Conservation (phyloP, 139 green algal species). For the Chlorella vulgaris region DNA sequence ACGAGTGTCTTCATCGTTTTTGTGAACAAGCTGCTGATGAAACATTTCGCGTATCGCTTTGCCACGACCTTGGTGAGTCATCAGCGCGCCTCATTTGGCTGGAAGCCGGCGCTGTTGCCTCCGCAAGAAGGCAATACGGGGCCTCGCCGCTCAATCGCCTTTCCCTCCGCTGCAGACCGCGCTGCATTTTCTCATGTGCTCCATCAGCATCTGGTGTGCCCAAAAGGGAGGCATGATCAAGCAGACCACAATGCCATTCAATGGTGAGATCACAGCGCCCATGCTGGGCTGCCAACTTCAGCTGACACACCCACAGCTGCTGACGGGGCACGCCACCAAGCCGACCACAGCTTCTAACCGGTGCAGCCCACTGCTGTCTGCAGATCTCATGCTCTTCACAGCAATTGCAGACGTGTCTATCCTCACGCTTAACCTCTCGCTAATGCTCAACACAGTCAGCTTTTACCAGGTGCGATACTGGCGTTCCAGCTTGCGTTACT, state of each 20-base stretch:
- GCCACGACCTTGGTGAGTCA: constrained; percentile 17
- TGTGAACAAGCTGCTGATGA: constrained; percentile 66
- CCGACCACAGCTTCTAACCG: too few species aligned
- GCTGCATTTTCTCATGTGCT: constrained; percentile 66
- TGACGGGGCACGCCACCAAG: background rate
- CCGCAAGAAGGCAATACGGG: too few species aligned
- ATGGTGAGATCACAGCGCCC: background rate
- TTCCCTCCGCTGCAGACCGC: constrained; percentile 44
- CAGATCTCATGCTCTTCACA: constrained; percentile 66
- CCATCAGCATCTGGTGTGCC: constrained; percentile 45
- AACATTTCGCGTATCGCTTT: constrained; percentile 34
- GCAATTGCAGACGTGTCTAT: constrained; percentile 67
- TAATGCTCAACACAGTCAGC: constrained; percentile 73
- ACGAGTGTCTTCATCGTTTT: constrained; percentile 60
- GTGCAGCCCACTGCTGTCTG: background rate
- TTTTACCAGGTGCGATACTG: constrained; percentile 59
- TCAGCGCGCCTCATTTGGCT: background rate
- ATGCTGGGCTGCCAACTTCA: background rate
- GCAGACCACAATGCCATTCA: constrained; percentile 39
- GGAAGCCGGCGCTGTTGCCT: background rate
- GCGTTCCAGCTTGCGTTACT: background rate
- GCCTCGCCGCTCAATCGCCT: background rate
- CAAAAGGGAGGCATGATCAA: constrained; percentile 43
- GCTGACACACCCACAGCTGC: background rate
- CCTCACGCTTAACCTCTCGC: constrained; percentile 69